Conservation (phyloP, 192 early-diverging fungal species). For the Backusella westeae region DNA sequence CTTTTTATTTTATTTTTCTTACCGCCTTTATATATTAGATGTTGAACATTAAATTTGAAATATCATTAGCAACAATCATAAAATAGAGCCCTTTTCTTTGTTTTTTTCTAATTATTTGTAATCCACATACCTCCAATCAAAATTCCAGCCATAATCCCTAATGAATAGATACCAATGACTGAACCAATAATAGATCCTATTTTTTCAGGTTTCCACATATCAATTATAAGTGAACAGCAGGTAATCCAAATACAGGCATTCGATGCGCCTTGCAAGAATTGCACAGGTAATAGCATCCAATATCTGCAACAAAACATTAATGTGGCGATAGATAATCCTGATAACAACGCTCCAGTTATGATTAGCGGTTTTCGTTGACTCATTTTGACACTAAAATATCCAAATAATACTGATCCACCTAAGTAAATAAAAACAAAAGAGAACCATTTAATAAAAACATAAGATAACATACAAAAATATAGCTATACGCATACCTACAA, state of each 20-base stretch:
- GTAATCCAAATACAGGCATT: conserved; percentile 1
- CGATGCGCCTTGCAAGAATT: conserved; percentile 3
- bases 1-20: not conserved
- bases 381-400: not conserved
- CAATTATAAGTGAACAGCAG: conserved; percentile 1
- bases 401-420: not conserved
- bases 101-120: not conserved
- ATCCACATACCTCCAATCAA: not conserved
- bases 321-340: not conserved
- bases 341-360: not conserved
- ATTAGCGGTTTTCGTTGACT: not conserved
- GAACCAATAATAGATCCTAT: not conserved
- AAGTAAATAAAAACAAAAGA: not conserved
- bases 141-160: conserved; percentile 2
- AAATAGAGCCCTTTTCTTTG: not conserved
- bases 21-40: not conserved
- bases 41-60: not conserved
- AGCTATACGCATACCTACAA: not conserved
- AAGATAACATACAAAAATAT: not conserved
- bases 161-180: not conserved
- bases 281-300: not conserved
- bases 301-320: not conserved
- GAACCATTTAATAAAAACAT: not conserved
- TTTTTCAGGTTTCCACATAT: not conserved
- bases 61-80: not conserved